These are phyloP conservation scores for Amaranthus hypochondriacus DNA, from an alignment of 148 eudicot species.

Conservation along the genomic window DNA sequence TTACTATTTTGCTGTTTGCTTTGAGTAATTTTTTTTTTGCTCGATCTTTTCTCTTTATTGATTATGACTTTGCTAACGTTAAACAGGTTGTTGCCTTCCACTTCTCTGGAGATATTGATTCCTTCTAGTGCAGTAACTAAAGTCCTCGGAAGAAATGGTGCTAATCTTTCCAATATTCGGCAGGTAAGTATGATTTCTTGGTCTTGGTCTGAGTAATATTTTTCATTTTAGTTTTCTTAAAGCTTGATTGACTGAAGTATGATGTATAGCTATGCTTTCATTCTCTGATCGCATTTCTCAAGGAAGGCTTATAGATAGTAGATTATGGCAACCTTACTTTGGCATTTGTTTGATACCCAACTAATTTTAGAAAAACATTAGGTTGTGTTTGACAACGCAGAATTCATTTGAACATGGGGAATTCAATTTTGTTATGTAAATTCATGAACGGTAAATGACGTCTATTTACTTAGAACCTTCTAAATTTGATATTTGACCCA, in stretches of 20 bases:
- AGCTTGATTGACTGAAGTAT: not conserved
- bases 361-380: too few relatives aligned
- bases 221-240: not conserved
- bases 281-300: not conserved
- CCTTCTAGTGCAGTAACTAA: slow-evolving; percentile 79
- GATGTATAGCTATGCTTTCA: not conserved
- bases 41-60: slow-evolving; percentile 4
- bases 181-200: slow-evolving; percentile 41
- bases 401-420: too few relatives aligned
- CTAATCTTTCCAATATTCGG: slow-evolving; percentile 73
- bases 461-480: too few relatives aligned
- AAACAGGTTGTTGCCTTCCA: slow-evolving; percentile 55
- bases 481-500: too few relatives aligned
- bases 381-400: too few relatives aligned
- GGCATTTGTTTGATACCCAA: not conserved
- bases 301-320: not conserved
- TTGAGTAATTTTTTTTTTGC: not conserved
- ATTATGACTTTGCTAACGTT: not conserved
- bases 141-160: slow-evolving; percentile 89
- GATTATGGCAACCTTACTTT: not conserved
- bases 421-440: too few relatives aligned
- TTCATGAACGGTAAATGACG: too few relatives aligned
- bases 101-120: slow-evolving; percentile 70
- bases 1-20: slow-evolving; percentile 4
- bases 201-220: not conserved